Evolutionary conservation across 1,284 basidiomycete species (phyloP).

Genomic region (Exsudoporus floridanus): DNA sequence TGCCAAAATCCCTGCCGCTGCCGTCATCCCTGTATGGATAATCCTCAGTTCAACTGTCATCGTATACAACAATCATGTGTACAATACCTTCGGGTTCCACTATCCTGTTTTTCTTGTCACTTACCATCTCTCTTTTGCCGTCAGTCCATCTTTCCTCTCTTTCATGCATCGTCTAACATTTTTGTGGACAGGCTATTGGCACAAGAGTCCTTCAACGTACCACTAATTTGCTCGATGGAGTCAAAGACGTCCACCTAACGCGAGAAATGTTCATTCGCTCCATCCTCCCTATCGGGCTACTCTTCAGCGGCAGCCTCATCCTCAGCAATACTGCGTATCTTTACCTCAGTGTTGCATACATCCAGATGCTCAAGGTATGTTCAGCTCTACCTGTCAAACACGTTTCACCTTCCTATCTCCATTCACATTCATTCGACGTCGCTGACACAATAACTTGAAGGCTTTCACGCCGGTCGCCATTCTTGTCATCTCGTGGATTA

Average conservation of each 20-base stretch:
- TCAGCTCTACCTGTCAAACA: neutral
- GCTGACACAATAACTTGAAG: slow-evolving; percentile 39
- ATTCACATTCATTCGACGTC: neutral
- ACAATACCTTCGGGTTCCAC: slow-evolving; percentile 79
- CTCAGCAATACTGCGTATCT: slow-evolving; percentile 95
- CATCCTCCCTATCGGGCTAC: slow-evolving; percentile 89
- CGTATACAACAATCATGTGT: slow-evolving; percentile 95
- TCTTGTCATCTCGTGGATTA: slow-evolving; percentile 89
- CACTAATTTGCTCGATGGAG: slow-evolving; percentile 86
- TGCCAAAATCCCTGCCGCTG: slow-evolving; percentile 49
- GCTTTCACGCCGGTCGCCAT: slow-evolving; percentile 98
- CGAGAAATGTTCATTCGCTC: slow-evolving; percentile 81
- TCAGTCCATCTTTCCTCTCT: slow-evolving; percentile 38
- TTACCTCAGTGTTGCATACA: slow-evolving; percentile 88
- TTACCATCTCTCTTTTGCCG: slow-evolving; percentile 83
- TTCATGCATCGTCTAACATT: slow-evolving; percentile 1
- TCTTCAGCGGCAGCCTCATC: slow-evolving; percentile 92
- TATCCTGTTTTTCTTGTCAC: slow-evolving; percentile 90
- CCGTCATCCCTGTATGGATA: slow-evolving; percentile 89
- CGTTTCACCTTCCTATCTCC: neutral
- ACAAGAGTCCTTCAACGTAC: slow-evolving; percentile 89
- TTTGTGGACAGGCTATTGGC: slow-evolving; percentile 65
- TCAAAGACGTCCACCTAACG: slow-evolving; percentile 84
- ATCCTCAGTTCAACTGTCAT: slow-evolving; percentile 87
- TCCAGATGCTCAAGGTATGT: slow-evolving; percentile 94